Base-by-base conservation (phyloP, 2,329 filamentous ascomycete species). In the Phialophora macrospora region DNA sequence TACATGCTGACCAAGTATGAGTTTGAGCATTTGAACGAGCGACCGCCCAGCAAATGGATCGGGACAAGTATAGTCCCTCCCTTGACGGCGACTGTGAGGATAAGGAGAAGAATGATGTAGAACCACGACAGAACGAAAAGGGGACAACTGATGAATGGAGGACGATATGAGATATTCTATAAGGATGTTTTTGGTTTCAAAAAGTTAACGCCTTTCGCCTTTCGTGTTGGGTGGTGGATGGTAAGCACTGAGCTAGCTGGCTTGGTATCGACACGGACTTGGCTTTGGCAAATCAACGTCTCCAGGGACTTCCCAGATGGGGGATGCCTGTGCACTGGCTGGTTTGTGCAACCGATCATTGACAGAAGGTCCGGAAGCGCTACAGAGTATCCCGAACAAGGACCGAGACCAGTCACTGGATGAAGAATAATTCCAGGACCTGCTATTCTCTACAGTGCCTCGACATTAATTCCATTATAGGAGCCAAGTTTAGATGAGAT, bases 1-100 rank as follows among this genome's bases (percentile, higher is more conserved):
- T 73, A 75, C 62, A 68, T 76, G 34, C 26, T 76, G 24, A 63
- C 74, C 26, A 72, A 75, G 24, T 77, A 77, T 62, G 75, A 76
- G 20, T 70, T 74, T 38, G 66, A 71, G 48, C 30, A 26, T 38
- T 30, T 67, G 20, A 26, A 26, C 22, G 24, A 58, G 49, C 48
- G 66, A 44, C 68, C 68, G 5, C 38, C 55, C 8, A 60, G 61
- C 20, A 55, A 61, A 12, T 71, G 66, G 63, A 58, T 66, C 5
- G 70, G 68, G 6, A 38, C 61, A 6, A 61, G 41, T 20, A 32
- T 61, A 6, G 32, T 70, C 14, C 66, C 68, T 12, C 70, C 70
- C 4, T 60, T 66, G 68, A 65, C 59, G 17, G 66, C 55, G 20
- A 70, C 58, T 8, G 60, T 71, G 41, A 71, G 57, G 44, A 41